Evolutionary conservation across 1,284 basidiomycete genomes (phyloP), one percentile per base, ranked within the genome.

Genomic region (Kalmanozyma brasiliensis): DNA sequence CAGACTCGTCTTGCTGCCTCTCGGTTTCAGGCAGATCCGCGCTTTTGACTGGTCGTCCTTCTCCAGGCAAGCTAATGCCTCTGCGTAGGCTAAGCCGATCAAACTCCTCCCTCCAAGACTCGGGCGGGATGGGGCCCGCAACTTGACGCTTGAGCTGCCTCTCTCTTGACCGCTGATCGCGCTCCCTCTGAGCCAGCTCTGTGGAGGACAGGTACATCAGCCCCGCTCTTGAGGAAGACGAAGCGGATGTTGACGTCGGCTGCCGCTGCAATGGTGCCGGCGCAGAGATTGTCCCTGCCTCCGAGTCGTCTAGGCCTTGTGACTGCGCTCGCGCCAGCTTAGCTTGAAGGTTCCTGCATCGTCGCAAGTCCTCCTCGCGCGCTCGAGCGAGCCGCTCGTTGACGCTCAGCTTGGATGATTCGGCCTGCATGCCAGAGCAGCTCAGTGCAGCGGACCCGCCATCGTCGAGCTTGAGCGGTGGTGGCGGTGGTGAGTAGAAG

Each of bases 41-140:
- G n/a, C n/a, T n/a, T n/a, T n/a, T n/a, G n/a, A n/a, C n/a, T n/a
- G n/a, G n/a, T n/a, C n/a, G n/a, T n/a, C n/a, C n/a, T n/a, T n/a
- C n/a, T n/a, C n/a, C n/a, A n/a, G n/a, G n/a, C n/a, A n/a, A n/a
- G n/a, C n/a, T 42, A 4, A 35, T 29, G 2, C 66, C 65, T 23
- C 33, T 41, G 0, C 44, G 45, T 3, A 68, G 37, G 22, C 59
- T 68, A 20, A 64, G 48, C n/a, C 62, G 49, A 2, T 65, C 57
- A 16, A 65, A 61, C n/a, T 73, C 70, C 9, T 58, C 49, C 7
- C 61, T 17, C 70, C 70, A 73, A 16, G 66, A 70, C 17, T 57
- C 48, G 19, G 70, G 70, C 6, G 70, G 70, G 7, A 73, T 58
- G 1, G 70, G 70, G 0, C 70, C 70, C 4, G 70, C 70, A 8